A percentile compares a stretch with the other conserved stretches of the same genome.
Evolutionary conservation across 2,329 filamentous ascomycete genomes (phyloP).

Genomic region (Fusarium haematococcum): DNA sequence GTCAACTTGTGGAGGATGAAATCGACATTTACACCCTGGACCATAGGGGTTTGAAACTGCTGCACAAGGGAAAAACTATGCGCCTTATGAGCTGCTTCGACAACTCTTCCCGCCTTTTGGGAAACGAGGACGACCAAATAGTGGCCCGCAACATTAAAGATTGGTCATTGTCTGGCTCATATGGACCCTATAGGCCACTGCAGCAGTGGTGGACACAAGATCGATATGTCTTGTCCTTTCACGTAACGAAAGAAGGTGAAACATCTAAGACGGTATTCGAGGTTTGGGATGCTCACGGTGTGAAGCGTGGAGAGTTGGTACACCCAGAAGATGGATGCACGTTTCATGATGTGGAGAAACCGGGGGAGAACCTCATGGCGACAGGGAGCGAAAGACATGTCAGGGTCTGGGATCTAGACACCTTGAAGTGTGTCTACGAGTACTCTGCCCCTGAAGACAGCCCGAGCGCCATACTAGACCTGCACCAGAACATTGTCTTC

Average conservation of each 20-base stretch:
- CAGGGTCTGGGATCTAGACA: constrained; percentile 9
- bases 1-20: background rate
- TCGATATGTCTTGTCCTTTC: background rate
- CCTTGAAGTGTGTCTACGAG: background rate
- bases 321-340: background rate
- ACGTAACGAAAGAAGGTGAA: background rate
- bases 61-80: background rate
- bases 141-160: constrained; percentile 10
- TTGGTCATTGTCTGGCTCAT: constrained; percentile 3
- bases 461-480: background rate
- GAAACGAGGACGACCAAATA: background rate
- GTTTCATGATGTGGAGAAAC: background rate
- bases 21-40: background rate
- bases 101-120: background rate
- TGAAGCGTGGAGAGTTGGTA: background rate
- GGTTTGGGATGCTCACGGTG: constrained; percentile 14
- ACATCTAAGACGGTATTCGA: background rate
- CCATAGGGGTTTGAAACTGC: background rate
- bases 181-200: background rate
- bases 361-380: background rate
- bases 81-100: background rate
- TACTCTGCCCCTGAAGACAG: background rate
- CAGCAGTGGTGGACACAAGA: background rate
- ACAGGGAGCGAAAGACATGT: too few relatives aligned
- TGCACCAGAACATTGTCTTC: background rate